phyloP scores from a whole-genome alignment of 1,284 basidiomycete species.

The Athelia psychrophila region DNA sequence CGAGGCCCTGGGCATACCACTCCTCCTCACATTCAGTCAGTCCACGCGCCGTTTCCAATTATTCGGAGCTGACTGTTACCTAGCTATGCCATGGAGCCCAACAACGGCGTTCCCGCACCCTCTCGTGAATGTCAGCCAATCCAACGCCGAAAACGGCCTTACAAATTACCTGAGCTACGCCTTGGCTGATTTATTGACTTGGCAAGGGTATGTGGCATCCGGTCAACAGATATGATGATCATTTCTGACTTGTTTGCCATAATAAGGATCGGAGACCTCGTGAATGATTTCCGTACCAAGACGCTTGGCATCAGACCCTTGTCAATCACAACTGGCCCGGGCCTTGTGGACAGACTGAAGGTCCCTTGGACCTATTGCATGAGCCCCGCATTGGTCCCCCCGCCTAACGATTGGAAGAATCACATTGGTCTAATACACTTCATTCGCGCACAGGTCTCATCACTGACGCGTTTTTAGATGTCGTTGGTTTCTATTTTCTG shows the following conservation, averaged over 20 bases:
- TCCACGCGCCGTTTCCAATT: slow-evolving; percentile 6
- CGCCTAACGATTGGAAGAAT: slow-evolving; percentile 62
- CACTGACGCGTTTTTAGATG: slow-evolving; percentile 34
- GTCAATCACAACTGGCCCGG: slow-evolving; percentile 45
- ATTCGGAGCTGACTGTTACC: slow-evolving; percentile 4
- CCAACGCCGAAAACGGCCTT: slow-evolving; percentile 48
- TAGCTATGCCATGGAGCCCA: slow-evolving; percentile 68
- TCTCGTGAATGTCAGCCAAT: slow-evolving; percentile 51
- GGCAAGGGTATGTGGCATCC: slow-evolving; percentile 48
- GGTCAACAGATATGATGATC: not conserved
- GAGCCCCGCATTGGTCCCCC: slow-evolving; percentile 59
- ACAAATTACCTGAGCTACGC: slow-evolving; percentile 59
- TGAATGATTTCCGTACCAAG: slow-evolving; percentile 56
- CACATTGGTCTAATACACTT: slow-evolving; percentile 44
- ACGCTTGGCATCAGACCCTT: slow-evolving; percentile 50
- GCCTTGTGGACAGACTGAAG: slow-evolving; percentile 53
- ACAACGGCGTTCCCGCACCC: slow-evolving; percentile 65
- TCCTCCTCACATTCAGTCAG: slow-evolving; percentile 57
- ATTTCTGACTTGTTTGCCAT: slow-evolving; percentile 7
- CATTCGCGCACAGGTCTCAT: not conserved
- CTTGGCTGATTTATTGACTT: slow-evolving; percentile 52
- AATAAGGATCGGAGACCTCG: slow-evolving; percentile 51
- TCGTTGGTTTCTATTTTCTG: slow-evolving; percentile 66
- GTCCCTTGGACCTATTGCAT: slow-evolving; percentile 74
- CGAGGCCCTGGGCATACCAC: slow-evolving; percentile 59